These are phyloP conservation scores for Dryadomyces quercus-mongolicae DNA, from an alignment of 2,329 filamentous ascomycete genomes.

Conservation along the genomic window DNA sequence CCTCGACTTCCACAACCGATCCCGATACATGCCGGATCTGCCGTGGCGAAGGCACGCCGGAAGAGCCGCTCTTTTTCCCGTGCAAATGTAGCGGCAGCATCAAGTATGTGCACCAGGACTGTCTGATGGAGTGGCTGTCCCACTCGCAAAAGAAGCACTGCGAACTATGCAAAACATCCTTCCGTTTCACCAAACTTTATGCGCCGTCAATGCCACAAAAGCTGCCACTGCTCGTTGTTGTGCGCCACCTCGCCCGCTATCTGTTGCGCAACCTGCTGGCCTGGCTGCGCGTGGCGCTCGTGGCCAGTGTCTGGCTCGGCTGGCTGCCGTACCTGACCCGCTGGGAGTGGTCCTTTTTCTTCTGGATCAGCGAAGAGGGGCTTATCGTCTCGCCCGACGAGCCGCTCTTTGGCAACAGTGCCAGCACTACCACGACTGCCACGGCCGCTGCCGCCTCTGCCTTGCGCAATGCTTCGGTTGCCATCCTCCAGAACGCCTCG, in stretches of 20 bases:
- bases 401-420: background rate
- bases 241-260: constrained; percentile 67
- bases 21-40: constrained; percentile 94
- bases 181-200: constrained; percentile 97
- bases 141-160: constrained; percentile 99
- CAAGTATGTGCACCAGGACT: constrained; percentile 96
- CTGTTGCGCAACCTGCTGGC: constrained; percentile 57
- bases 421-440: background rate
- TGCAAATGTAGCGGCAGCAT: constrained; percentile 99
- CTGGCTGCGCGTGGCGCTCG: constrained; percentile 68
- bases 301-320: constrained; percentile 77
- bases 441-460: background rate
- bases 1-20: constrained; percentile 22
- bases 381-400: constrained; percentile 17
- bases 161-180: constrained; percentile 96
- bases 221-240: constrained; percentile 69
- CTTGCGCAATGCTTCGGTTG: background rate
- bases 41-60: constrained; percentile 68
- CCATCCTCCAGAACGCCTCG: background rate
- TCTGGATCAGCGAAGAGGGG: constrained; percentile 84
- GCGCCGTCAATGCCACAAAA: constrained; percentile 82
- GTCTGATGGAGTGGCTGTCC: constrained; percentile 95
- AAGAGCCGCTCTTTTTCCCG: constrained; percentile 88
- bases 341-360: constrained; percentile 82
- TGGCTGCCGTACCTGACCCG: constrained; percentile 86